Base-by-base conservation (phyloP, 2,329 filamentous ascomycete species). In the Clonostachys sp. region DNA sequence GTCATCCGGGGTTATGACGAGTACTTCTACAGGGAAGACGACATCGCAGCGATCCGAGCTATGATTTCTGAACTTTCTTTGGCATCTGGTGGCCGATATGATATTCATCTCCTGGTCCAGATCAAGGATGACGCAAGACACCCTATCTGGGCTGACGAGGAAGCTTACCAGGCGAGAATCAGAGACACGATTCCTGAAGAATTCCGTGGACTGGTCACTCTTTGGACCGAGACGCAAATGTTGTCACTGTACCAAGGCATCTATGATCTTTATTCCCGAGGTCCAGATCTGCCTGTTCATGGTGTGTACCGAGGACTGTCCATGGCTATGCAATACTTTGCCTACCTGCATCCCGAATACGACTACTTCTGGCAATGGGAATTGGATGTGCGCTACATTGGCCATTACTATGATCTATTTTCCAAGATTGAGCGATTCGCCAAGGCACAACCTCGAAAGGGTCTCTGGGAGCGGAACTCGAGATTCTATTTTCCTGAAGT, bases 221-320 rank as follows among this genome's bases (percentile, higher is more conserved):
- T 97, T 7, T 99, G 94, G 94, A 94, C 89, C 1, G 91, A 95
- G 65, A 86, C 87, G 20, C 91, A 96, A 66, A 96, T 97, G 91
- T 77, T 86, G 46, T 81, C 91, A 49, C 78, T 95, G 57, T 99
- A 97, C 66, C 87, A 94, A 45, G 89, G 87, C 44, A 84, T 96
- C 24, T 85, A 89, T 59, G 89, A 95, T 52, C 81, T 87, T 42
- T 91, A 84, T 65, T 70, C 72, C 41, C 74, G 78, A 14, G 81
- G 81, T 1, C 78, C 78, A 2, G 76, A 87, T 45, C 76, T 95
- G 48, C 87, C 89, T 2, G 83, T 96, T 1, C 91, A 97, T 63
- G 91, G 91, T 16, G 90, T 95, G 9, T 97, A 97, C 68, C 87
- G 94, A 45, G 91, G 89, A 47, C 81, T 94, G 10, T 90, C 91